Percentiles rank a stretch among this genome's conserved stretches.
Evolutionary conservation across 306 rosid species (phyloP).

Genomic region (Fragaria ananassa): DNA sequence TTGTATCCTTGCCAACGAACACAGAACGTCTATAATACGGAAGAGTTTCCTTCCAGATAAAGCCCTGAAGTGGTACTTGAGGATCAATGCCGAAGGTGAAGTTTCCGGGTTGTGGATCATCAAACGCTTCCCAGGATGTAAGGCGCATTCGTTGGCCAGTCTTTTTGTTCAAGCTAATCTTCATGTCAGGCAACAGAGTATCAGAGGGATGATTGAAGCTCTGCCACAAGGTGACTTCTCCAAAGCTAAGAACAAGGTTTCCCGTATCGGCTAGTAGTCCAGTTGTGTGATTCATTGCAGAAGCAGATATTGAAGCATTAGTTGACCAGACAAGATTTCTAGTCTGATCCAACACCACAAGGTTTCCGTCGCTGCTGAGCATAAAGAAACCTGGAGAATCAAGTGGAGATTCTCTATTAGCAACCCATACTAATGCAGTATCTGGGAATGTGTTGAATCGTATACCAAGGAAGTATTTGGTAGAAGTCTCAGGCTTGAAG

Average conservation of each 20-base stretch:
- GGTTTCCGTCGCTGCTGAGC: constrained; percentile 17
- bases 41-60: not conserved
- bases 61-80: not conserved
- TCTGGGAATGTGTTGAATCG: constrained; percentile 1
- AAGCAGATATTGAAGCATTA: not conserved
- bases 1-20: no score
- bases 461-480: constrained; percentile 1
- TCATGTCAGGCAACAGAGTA: constrained; percentile 25
- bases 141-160: not conserved
- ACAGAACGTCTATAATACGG: not conserved
- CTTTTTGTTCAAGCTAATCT: constrained; percentile 2
- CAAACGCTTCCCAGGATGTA: not conserved
- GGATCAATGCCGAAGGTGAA: not conserved
- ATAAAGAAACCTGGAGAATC: constrained; percentile 25
- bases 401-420: constrained; percentile 49
- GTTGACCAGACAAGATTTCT: constrained; percentile 14
- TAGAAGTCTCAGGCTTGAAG: constrained; percentile 44
- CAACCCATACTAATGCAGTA: constrained; percentile 46
- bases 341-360: not conserved
- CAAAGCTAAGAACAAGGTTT: constrained; percentile 8
- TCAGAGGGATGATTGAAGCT: constrained; percentile 46
- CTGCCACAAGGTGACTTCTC: constrained; percentile 32
- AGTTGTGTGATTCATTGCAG: not conserved
- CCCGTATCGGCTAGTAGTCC: constrained; percentile 11
- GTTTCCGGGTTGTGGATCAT: not conserved